phyloP scores from a whole-genome alignment of 257 asterid species.

The Cordia subcordata region DNA sequence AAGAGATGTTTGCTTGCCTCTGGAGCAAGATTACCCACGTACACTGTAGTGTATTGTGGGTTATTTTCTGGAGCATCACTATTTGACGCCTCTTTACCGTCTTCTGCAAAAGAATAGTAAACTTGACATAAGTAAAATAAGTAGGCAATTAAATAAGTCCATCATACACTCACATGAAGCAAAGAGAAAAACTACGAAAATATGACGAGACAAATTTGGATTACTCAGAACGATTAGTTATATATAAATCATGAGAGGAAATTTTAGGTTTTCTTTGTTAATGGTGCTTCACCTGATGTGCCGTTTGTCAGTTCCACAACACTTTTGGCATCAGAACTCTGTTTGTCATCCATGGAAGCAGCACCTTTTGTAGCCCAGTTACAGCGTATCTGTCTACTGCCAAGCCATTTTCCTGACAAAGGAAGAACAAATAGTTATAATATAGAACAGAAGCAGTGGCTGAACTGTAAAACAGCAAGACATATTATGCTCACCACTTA shows the following conservation, averaged over 20 bases:
- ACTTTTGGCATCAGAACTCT: conserved; percentile 69
- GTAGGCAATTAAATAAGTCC: not conserved
- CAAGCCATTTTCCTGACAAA: conserved; percentile 83
- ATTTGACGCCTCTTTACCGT: conserved; percentile 65
- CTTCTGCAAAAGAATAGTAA: conserved; percentile 42
- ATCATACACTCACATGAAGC: too few relatives aligned
- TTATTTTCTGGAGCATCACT: conserved; percentile 86
- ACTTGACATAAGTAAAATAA: not conserved
- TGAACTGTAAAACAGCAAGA: not conserved
- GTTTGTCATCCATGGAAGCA: conserved; percentile 64
- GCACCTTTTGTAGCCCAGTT: conserved; percentile 97
- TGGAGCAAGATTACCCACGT: conserved; percentile 92
- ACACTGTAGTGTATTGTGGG: conserved; percentile 83
- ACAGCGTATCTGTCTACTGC: conserved; percentile 93
- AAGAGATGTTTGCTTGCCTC: conserved; percentile 43
- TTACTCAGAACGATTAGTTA: too few relatives aligned
- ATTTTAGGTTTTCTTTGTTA: not conserved
- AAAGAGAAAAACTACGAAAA: too few relatives aligned
- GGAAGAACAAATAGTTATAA: conserved; percentile 11
- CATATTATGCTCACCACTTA: conserved; percentile 53
- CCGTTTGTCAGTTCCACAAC: conserved; percentile 76
- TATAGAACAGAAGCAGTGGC: conserved; percentile 5
- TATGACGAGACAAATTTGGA: too few relatives aligned
- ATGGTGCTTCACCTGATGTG: conserved; percentile 47
- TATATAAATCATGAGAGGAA: not conserved